These are phyloP conservation scores for Escovopsis sp. DNA, from an alignment of 2,329 filamentous ascomycete genomes.

Conservation along the genomic window DNA sequence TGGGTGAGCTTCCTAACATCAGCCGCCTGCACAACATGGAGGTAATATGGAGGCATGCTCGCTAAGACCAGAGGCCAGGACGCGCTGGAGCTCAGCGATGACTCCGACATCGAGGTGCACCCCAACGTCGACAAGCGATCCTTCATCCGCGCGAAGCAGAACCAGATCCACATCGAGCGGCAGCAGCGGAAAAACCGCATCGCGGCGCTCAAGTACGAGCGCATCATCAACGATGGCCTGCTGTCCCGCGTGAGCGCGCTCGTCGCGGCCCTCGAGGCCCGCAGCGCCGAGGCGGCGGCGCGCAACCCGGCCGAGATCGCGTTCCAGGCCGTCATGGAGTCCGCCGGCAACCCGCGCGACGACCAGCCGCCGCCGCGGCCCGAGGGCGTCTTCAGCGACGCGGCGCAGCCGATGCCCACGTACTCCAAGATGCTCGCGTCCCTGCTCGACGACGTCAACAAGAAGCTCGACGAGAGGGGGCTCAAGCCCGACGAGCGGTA, in stretches of 20 bases:
- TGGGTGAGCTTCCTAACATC: constrained; percentile 34
- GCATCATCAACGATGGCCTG: constrained; percentile 82
- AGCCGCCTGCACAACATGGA: not conserved
- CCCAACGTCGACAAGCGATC: constrained; percentile 97
- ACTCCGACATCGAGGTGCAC: constrained; percentile 96
- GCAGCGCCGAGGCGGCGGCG: constrained; percentile 52
- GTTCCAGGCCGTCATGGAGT: constrained; percentile 80
- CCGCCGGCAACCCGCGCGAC: constrained; percentile 55
- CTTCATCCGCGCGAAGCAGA: constrained; percentile 96
- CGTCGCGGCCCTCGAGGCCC: constrained; percentile 57
- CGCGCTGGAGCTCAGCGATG: constrained; percentile 89
- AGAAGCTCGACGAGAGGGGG: constrained; percentile 58
- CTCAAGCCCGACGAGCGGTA: constrained; percentile 49
- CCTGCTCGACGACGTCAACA: constrained; percentile 85
- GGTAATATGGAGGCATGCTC: not conserved
- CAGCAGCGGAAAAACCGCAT: constrained; percentile 78
- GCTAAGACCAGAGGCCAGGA: constrained; percentile 36
- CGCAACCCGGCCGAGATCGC: constrained; percentile 65
- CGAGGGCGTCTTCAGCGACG: constrained; percentile 62
- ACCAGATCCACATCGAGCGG: constrained; percentile 88
- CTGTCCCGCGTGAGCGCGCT: constrained; percentile 71
- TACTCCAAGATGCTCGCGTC: constrained; percentile 98
- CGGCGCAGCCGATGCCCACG: constrained; percentile 59
- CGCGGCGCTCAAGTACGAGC: constrained; percentile 81
- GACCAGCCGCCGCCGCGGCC: constrained; percentile 62